A percentile compares a stretch with the other conserved stretches of the same genome.
These are phyloP conservation scores for Cladosporium sp. DNA, from an alignment of 2,329 filamentous ascomycete species.

Conservation along the genomic window DNA sequence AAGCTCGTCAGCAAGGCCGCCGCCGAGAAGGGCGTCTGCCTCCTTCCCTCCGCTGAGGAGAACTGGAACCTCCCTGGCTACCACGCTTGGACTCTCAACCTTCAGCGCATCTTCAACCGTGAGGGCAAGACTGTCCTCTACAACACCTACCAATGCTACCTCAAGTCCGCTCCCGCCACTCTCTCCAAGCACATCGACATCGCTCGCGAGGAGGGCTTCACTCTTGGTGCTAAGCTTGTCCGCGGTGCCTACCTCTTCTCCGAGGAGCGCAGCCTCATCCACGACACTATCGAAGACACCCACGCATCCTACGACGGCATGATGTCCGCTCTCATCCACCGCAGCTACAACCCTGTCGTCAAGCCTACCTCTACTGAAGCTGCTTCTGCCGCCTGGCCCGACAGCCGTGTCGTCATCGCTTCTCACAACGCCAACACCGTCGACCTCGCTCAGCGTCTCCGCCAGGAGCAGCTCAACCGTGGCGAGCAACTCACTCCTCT, in stretches of 20 bases:
- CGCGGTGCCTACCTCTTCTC: constrained; percentile 58
- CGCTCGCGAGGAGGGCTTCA: constrained; percentile 52
- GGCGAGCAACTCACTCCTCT: constrained; percentile 51
- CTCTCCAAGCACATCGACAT: constrained; percentile 50
- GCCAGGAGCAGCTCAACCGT: constrained; percentile 47
- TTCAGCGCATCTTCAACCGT: constrained; percentile 47
- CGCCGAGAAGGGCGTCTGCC: constrained; percentile 65
- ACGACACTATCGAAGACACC: constrained; percentile 56
- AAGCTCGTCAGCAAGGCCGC: constrained; percentile 75
- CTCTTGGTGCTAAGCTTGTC: constrained; percentile 59
- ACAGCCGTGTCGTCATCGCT: constrained; percentile 69
- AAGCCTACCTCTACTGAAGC: constrained; percentile 36
- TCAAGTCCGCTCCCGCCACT: constrained; percentile 50
- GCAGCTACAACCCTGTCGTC: constrained; percentile 61
- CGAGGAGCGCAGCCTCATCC: constrained; percentile 55
- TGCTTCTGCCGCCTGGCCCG: constrained; percentile 41
- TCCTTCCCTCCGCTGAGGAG: constrained; percentile 88
- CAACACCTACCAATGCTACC: constrained; percentile 62
- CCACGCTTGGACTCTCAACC: constrained; percentile 75
- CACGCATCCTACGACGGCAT: constrained; percentile 70
- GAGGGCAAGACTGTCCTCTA: constrained; percentile 70
- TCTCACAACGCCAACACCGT: constrained; percentile 81
- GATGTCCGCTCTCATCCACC: constrained; percentile 65
- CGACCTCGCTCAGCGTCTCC: constrained; percentile 52
- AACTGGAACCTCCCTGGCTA: constrained; percentile 76